Conservation (phyloP, 192 early-diverging fungal genomes). For the Coemansia aciculifera region DNA sequence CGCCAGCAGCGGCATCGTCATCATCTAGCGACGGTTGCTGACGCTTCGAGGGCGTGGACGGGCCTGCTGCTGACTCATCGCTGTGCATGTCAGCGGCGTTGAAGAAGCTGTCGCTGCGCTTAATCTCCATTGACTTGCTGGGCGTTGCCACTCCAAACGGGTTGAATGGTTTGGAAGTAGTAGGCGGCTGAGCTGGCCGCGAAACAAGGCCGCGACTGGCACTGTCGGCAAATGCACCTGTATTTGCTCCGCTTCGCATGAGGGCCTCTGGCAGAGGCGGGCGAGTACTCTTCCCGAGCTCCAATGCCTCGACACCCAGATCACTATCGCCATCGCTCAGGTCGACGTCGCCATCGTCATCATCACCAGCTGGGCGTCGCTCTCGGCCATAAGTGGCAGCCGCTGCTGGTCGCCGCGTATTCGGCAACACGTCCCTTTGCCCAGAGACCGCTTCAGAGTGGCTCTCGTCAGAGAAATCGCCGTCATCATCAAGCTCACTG, state of each 20-base stretch:
- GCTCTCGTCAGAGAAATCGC: slow-evolving; percentile 1
- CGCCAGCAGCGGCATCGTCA: background rate
- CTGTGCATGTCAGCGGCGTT: slow-evolving; percentile 31
- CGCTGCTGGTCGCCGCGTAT: background rate
- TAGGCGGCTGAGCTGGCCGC: slow-evolving; percentile 27
- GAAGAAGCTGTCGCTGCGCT: slow-evolving; percentile 53
- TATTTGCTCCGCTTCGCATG: background rate
- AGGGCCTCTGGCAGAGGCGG: background rate
- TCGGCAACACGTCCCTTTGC: background rate
- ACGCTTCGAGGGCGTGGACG: slow-evolving; percentile 25
- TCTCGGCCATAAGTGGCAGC: slow-evolving; percentile 20
- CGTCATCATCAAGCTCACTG: slow-evolving; percentile 17
- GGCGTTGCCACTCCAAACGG: slow-evolving; percentile 46
- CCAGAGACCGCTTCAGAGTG: background rate
- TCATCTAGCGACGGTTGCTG: slow-evolving; percentile 9
- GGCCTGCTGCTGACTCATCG: slow-evolving; percentile 8
- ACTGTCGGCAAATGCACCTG: background rate
- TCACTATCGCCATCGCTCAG: background rate
- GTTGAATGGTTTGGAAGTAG: slow-evolving; percentile 48
- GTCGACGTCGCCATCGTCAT: background rate
- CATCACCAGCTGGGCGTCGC: background rate
- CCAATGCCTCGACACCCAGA: background rate
- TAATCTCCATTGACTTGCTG: slow-evolving; percentile 41
- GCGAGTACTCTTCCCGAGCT: background rate
- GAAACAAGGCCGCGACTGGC: slow-evolving; percentile 9